Evolutionary conservation across 2,329 filamentous ascomycete genomes (phyloP), one percentile per base, ranked within the genome.

Genomic region (Tolypocladium ovalisporum): DNA sequence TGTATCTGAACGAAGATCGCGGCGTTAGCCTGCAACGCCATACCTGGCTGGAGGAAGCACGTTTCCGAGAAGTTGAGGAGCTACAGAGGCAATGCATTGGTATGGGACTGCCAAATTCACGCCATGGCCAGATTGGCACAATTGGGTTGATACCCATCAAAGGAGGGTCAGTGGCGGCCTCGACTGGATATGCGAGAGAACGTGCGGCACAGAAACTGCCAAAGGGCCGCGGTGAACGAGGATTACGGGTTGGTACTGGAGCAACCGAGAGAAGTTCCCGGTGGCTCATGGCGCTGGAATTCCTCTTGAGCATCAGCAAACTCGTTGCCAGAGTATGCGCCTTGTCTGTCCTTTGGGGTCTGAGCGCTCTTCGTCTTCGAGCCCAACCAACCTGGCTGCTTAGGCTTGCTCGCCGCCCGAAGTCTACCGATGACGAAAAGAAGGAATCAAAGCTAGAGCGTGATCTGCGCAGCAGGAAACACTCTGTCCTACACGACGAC

Each of bases 1-100:
- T 97, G 0, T 97, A 96, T 67, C 77, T 99, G 13, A 96, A 97
- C 60, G 93, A 97, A 71, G 93, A 93, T 52, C 83, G 83, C 44
- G 80, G 80, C 1, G 84, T 97, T 55, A 86, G 83, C 60, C 76
- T 96, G 2, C 85, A 85, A 62, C 77, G 81, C 39, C 86, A 86
- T 73, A 97, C 94, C 0, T 99, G 94, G 93, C 76, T 97, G 3
- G 94, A 99, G 68, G 89, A 93, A 64, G 89, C 96, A 62, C 82
- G 92, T 7, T 78, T 93, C 12, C 80, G 85, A 51, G 90, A 97
- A 66, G 77, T 96, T 3, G 85, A 94, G 63, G 75, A 79, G 58
- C 63, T 83, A 40, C 75, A 77, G 40, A 76, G 76, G 65, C 77
- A 81, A 54, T 79, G 77, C 72, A 69, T 79, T 7, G 75, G 74